These are phyloP conservation scores for Limnomonas spitsbergensis DNA, from an alignment of 139 green algal genomes.

Conservation along the genomic window DNA sequence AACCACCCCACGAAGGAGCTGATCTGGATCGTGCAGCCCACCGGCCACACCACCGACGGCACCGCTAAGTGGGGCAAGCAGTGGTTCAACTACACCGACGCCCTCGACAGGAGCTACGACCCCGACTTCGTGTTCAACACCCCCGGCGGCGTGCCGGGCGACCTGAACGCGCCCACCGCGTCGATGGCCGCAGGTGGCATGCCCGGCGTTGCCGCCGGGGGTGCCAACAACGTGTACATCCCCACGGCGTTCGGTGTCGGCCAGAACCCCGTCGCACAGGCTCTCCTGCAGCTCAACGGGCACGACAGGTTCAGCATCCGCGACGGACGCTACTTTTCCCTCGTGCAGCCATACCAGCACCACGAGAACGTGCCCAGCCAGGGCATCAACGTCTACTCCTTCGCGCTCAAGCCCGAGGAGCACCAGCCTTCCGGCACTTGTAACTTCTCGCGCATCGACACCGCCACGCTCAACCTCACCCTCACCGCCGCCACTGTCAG, in stretches of 20 bases:
- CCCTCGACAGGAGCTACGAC: background rate
- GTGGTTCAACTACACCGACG: constrained; percentile 28
- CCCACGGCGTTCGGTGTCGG: background rate
- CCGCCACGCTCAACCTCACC: constrained; percentile 18
- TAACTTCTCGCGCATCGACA: constrained; percentile 37
- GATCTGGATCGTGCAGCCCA: constrained; percentile 17
- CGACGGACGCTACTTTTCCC: constrained; percentile 22
- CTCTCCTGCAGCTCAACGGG: constrained; percentile 23
- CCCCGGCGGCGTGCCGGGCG: background rate
- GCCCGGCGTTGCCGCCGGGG: background rate
- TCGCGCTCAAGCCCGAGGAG: constrained; percentile 20
- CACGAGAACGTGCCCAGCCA: constrained; percentile 23
- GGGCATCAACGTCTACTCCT: constrained; percentile 30
- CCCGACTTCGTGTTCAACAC: background rate
- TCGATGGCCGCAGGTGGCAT: background rate
- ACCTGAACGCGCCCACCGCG: background rate
- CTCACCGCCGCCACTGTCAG: background rate
- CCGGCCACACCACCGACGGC: background rate
- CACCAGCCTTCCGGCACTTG: constrained; percentile 26
- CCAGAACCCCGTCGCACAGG: constrained; percentile 10
- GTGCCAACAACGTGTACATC: background rate
- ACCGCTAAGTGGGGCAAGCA: constrained; percentile 2
- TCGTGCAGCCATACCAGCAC: constrained; percentile 24
- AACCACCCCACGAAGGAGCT: constrained; percentile 32
- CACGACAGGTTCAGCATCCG: constrained; percentile 23